Percentiles rank a stretch among this genome's conserved stretches.
Evolutionary conservation across 2,329 filamentous ascomycete genomes (phyloP).

Genomic region (Phyllosticta citriasiana): DNA sequence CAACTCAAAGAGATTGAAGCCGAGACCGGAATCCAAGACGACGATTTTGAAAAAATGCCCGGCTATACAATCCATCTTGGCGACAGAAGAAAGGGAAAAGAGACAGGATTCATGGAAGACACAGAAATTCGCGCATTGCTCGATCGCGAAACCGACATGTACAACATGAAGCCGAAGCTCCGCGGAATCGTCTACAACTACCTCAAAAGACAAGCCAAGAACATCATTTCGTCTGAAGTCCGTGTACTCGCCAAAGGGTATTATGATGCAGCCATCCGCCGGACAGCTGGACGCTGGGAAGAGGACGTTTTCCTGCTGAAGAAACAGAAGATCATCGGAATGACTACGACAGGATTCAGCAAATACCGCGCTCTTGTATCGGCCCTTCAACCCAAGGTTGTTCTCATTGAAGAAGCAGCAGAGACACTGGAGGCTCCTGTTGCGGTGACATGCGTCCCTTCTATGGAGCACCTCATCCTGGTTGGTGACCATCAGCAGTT

Average conservation of each 20-base stretch:
- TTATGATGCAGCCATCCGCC: conserved; percentile 38
- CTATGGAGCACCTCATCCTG: conserved; percentile 54
- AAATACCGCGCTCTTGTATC: conserved; percentile 67
- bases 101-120: conserved; percentile 16
- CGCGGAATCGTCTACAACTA: conserved; percentile 59
- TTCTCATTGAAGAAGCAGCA: conserved; percentile 72
- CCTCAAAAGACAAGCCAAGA: conserved; percentile 48
- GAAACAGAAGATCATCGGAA: conserved; percentile 49
- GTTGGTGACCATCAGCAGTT: conserved; percentile 78
- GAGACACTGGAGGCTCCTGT: conserved; percentile 61
- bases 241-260: conserved; percentile 42
- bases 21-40: conserved; percentile 42
- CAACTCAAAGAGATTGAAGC: conserved; percentile 52
- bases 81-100: conserved; percentile 31
- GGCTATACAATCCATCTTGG: conserved; percentile 23
- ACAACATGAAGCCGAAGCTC: conserved; percentile 43
- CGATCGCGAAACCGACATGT: conserved; percentile 44
- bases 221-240: conserved; percentile 37
- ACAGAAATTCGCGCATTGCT: conserved; percentile 29
- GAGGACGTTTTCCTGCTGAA: conserved; percentile 51
- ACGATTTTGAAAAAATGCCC: conserved; percentile 33
- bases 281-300: conserved; percentile 50
- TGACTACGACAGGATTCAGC: conserved; percentile 71
- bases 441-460: conserved; percentile 49
- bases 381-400: conserved; percentile 53